A percentile compares a stretch with the other conserved stretches of the same genome.
Conservation (phyloP, 2,329 filamentous ascomycete genomes). For the Xenoacremonium recifei region DNA sequence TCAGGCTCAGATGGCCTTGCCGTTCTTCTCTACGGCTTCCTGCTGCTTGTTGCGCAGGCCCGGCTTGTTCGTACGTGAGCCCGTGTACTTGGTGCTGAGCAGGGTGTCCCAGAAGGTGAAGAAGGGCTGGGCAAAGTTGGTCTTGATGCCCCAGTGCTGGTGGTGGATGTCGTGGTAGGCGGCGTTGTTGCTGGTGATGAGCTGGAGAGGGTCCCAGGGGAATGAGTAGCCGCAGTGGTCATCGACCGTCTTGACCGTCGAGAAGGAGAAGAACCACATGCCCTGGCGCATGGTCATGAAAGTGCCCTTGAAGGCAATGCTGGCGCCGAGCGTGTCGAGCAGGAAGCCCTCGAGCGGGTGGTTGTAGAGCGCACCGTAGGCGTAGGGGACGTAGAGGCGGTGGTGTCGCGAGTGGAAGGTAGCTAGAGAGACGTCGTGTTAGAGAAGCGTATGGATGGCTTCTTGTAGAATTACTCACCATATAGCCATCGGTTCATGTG, state of each 20-base stretch:
- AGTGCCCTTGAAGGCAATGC: constrained; percentile 76
- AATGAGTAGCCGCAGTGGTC: constrained; percentile 97
- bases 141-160: constrained; percentile 98
- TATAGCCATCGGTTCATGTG: constrained; percentile 98
- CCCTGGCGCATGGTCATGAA: constrained; percentile 83
- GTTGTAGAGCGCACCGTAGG: constrained; percentile 95
- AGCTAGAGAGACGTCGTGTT: constrained; percentile 59
- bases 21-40: constrained; percentile 13
- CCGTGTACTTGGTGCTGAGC: constrained; percentile 80
- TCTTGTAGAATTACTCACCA: constrained; percentile 55
- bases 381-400: constrained; percentile 95
- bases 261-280: constrained; percentile 85
- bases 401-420: constrained; percentile 95
- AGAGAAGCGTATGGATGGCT: constrained; percentile 20
- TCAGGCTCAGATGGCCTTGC: constrained; percentile 6
- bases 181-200: constrained; percentile 91
- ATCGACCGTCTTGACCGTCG: constrained; percentile 93
- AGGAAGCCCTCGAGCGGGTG: constrained; percentile 93
- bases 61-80: constrained; percentile 47
- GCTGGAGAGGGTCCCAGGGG: constrained; percentile 91
- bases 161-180: constrained; percentile 98
- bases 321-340: constrained; percentile 85
- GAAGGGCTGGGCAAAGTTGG: constrained; percentile 86
- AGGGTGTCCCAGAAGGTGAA: constrained; percentile 94
- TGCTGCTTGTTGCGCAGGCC: too few relatives aligned